These are phyloP conservation scores for Plasmodium inui DNA, from an alignment of 169 alveolate species.

Conservation along the genomic window DNA sequence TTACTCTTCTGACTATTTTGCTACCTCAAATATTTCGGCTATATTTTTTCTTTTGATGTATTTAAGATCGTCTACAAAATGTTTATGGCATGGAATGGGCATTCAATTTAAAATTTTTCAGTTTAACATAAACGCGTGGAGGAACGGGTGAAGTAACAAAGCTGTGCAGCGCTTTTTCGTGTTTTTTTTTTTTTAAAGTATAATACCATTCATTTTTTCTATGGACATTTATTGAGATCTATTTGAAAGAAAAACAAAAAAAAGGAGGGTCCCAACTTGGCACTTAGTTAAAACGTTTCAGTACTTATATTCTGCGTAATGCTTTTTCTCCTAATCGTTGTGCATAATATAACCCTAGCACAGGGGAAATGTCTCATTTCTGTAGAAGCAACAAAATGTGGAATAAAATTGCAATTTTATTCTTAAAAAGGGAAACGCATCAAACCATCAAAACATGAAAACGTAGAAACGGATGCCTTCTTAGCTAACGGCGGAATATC, in stretches of 20 bases:
- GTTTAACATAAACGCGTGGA: not conserved
- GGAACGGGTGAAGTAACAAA: not conserved
- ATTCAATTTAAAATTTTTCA: not conserved
- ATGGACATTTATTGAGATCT: not conserved
- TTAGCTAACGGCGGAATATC: not conserved
- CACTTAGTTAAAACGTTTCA: not conserved
- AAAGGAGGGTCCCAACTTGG: not conserved
- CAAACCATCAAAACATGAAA: not conserved
- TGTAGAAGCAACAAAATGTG: not conserved
- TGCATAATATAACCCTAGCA: slow-evolving; percentile 1
- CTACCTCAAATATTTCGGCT: slow-evolving; percentile 64
- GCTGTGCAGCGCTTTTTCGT: not conserved
- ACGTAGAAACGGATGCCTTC: not conserved
- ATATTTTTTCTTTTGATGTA: slow-evolving; percentile 41
- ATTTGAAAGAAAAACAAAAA: not conserved
- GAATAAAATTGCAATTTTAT: not conserved
- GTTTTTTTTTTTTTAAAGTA: not conserved
- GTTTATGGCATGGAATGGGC: not conserved
- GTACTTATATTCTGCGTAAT: not conserved
- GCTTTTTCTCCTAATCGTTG: not conserved
- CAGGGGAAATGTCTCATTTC: not conserved
- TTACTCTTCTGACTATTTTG: not conserved
- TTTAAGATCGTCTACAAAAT: slow-evolving; percentile 31
- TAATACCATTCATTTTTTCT: slow-evolving; percentile 34
- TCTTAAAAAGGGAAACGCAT: not conserved